These are phyloP conservation scores for Verticillium klebahnii DNA, from an alignment of 2,329 filamentous ascomycete species.

Conservation along the genomic window DNA sequence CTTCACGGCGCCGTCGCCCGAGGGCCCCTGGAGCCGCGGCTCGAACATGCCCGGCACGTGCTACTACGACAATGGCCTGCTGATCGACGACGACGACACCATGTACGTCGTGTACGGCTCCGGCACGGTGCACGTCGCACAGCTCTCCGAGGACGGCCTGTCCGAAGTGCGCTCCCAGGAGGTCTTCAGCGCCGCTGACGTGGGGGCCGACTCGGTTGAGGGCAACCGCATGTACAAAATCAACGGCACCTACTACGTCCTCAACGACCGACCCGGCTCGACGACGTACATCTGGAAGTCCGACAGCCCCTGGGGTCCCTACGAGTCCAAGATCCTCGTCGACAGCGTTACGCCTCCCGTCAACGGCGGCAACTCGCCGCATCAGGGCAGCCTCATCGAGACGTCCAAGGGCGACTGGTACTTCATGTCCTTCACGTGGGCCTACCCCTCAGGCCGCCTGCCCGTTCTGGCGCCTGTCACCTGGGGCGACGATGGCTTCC, in stretches of 20 bases:
- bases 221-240: constrained; percentile 54
- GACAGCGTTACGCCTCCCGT: constrained; percentile 37
- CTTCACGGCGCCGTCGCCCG: constrained; percentile 39
- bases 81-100: constrained; percentile 55
- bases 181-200: constrained; percentile 36
- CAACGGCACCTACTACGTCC: constrained; percentile 51
- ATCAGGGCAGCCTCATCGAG: constrained; percentile 53
- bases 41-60: constrained; percentile 32
- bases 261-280: constrained; percentile 40
- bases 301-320: constrained; percentile 47
- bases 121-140: constrained; percentile 42
- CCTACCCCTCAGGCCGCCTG: constrained; percentile 51
- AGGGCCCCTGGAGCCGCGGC: constrained; percentile 37
- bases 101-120: constrained; percentile 55
- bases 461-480: constrained; percentile 52
- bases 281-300: constrained; percentile 45
- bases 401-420: constrained; percentile 51
- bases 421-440: constrained; percentile 52
- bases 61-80: constrained; percentile 53
- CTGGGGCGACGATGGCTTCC: constrained; percentile 49
- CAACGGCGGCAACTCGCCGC: constrained; percentile 36
- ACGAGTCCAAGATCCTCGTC: constrained; percentile 38
- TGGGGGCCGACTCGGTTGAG: constrained; percentile 34
- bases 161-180: constrained; percentile 36
- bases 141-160: constrained; percentile 44